Conservation (phyloP, 2,329 filamentous ascomycete species). For the Cladophialophora immunda region DNA sequence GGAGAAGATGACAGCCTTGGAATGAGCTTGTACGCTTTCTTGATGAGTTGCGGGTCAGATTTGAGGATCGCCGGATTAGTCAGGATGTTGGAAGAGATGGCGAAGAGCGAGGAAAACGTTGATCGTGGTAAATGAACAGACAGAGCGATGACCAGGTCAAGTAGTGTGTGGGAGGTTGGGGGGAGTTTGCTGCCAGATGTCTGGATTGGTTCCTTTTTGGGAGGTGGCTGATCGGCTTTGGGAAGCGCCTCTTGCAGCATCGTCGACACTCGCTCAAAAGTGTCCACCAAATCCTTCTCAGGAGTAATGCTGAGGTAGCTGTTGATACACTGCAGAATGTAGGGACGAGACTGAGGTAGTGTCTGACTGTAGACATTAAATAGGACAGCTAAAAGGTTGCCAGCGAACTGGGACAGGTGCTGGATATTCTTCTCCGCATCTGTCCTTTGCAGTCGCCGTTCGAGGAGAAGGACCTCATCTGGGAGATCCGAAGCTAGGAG, state of each 20-base stretch:
- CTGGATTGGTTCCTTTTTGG: conserved; percentile 67
- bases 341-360: conserved; percentile 87
- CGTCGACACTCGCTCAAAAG: conserved; percentile 84
- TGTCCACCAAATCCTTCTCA: conserved; percentile 79
- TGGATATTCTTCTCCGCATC: conserved; percentile 80
- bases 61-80: conserved; percentile 68
- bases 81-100: conserved; percentile 83
- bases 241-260: conserved; percentile 80
- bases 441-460: conserved; percentile 78
- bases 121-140: conserved; percentile 89
- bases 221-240: conserved; percentile 68
- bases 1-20: conserved; percentile 86
- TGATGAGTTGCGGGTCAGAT: conserved; percentile 87
- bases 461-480: conserved; percentile 76
- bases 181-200: conserved; percentile 77
- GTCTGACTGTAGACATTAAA: conserved; percentile 99
- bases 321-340: conserved; percentile 93
- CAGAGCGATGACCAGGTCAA: conserved; percentile 97
- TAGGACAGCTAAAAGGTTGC: conserved; percentile 92
- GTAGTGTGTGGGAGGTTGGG: conserved; percentile 90
- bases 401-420: conserved; percentile 80
- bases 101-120: conserved; percentile 85
- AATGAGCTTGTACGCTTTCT: conserved; percentile 99
- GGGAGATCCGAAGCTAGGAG: conserved; percentile 74
- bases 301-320: conserved; percentile 90